These are phyloP conservation scores for Dispira parvispora DNA, from an alignment of 192 early-diverging fungal genomes.

Conservation along the genomic window DNA sequence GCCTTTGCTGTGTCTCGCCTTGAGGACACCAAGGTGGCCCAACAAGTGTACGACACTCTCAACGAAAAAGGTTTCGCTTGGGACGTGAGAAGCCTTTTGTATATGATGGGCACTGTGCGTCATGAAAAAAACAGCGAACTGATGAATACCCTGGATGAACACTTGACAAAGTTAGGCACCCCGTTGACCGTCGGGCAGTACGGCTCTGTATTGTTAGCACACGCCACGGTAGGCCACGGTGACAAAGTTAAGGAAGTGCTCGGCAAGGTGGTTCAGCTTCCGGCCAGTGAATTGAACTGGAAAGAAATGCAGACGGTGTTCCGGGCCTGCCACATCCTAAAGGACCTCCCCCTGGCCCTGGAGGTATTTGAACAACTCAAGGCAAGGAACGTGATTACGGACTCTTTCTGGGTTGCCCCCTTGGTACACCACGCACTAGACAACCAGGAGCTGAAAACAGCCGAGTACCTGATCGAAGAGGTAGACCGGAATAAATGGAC, in stretches of 20 bases:
- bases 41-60: too few relatives aligned
- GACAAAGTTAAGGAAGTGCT: too few relatives aligned
- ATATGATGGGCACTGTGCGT: too few relatives aligned
- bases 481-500: neutral
- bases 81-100: too few relatives aligned
- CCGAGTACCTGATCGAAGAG: neutral
- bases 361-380: slow-evolving; percentile 1
- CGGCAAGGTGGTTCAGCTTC: neutral
- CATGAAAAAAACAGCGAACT: too few relatives aligned
- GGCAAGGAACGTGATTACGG: neutral
- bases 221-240: too few relatives aligned
- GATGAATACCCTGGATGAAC: neutral
- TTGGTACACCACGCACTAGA: neutral
- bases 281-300: neutral
- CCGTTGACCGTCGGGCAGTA: too few relatives aligned
- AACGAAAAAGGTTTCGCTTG: too few relatives aligned
- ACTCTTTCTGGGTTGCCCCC: neutral
- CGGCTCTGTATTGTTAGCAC: too few relatives aligned
- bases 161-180: neutral
- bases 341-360: slow-evolving; percentile 3
- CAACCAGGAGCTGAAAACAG: neutral
- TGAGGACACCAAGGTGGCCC: too few relatives aligned
- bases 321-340: neutral
- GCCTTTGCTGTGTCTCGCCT: too few relatives aligned
- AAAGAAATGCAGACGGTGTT: neutral